Evolutionary conservation across 331 rosid species (phyloP).

Genomic region (Quercus tomentella): DNA sequence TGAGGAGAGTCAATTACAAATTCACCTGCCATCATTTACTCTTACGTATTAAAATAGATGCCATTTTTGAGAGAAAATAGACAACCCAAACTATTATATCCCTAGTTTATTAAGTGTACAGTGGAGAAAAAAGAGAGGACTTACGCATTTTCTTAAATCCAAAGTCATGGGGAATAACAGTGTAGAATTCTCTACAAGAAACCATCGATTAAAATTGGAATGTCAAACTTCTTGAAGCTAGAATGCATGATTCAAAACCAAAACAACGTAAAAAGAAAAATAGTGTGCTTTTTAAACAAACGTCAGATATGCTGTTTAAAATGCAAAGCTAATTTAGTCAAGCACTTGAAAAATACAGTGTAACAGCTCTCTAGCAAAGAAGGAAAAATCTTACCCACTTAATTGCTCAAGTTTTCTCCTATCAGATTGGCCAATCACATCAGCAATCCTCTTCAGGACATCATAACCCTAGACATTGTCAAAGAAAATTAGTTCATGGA

Average conservation of each 20-base stretch:
- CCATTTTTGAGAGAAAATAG: constrained; percentile 10
- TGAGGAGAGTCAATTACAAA: constrained; percentile 89
- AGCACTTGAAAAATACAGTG: not conserved
- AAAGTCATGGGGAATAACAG: constrained; percentile 95
- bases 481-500: constrained; percentile 14
- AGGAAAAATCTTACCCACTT: constrained; percentile 62
- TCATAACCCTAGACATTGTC: constrained; percentile 60
- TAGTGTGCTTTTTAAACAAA: not conserved
- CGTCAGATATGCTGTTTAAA: not conserved
- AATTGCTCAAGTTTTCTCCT: constrained; percentile 57
- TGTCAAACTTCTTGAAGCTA: constrained; percentile 8
- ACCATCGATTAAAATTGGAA: constrained; percentile 20
- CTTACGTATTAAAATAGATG: constrained; percentile 11
- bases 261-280: not conserved
- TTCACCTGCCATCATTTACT: constrained; percentile 52
- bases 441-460: constrained; percentile 80
- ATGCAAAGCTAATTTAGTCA: not conserved
- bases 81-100: not conserved
- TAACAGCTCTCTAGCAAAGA: not conserved
- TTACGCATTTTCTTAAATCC: constrained; percentile 88
- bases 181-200: constrained; percentile 87
- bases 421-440: constrained; percentile 57
- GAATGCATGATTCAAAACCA: not conserved
- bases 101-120: not conserved
- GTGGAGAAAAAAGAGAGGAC: constrained; percentile 27